Percentiles rank a stretch among this genome's conserved stretches.
Conservation (phyloP, 257 asterid genomes). For the Nicotiana noctiflora region DNA sequence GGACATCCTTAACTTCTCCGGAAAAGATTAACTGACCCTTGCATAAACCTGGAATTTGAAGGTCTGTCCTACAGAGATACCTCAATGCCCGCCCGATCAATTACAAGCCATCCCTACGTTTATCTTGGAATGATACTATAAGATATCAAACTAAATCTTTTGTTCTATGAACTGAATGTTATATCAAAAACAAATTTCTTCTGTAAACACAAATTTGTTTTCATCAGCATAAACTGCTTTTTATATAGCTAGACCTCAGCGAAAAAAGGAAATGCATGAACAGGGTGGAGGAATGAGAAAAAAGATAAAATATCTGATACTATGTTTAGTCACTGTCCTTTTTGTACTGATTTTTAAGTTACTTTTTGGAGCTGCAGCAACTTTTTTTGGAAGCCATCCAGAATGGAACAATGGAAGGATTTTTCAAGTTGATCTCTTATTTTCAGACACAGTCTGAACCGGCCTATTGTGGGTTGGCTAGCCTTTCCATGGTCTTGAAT, state of each 20-base stretch:
- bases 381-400: constrained; percentile 86
- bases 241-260: background rate
- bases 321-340: background rate
- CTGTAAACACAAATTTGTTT: background rate
- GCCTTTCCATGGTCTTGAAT: constrained; percentile 96
- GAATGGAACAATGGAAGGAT: constrained; percentile 91
- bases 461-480: constrained; percentile 97
- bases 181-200: background rate
- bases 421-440: constrained; percentile 85
- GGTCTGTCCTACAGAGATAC: background rate
- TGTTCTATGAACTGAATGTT: background rate
- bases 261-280: background rate
- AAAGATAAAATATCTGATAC: background rate
- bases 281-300: background rate
- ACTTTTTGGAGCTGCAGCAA: constrained; percentile 47
- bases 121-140: background rate
- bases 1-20: background rate
- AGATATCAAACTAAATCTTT: background rate
- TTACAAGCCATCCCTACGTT: background rate
- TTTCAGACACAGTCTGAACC: constrained; percentile 99
- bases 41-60: background rate
- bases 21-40: background rate
- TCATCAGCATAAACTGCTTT: background rate
- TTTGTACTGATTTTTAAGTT: constrained; percentile 3
- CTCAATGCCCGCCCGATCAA: background rate